Evolutionary conservation across 2,329 filamentous ascomycete genomes (phyloP), one percentile per base, ranked within the genome.

Genomic region (Rhytidhysteron rufulum): DNA sequence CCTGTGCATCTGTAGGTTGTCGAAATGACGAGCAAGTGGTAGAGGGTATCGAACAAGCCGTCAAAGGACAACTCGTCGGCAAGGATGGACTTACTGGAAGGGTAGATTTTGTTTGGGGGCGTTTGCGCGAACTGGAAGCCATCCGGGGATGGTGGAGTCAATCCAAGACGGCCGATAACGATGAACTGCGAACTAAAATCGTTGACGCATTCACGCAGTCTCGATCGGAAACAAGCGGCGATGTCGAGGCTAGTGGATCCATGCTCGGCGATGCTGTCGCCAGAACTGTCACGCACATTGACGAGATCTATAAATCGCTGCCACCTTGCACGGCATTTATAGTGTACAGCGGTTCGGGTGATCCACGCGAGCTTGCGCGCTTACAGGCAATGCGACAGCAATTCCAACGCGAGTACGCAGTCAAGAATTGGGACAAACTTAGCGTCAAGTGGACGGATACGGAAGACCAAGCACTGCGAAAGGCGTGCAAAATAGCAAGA

Each of bases 371-470:
- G 40, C 68, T 80, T 31, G 63, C 69, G 30, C 71, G 75, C 20
- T 58, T 83, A 50, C 78, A 82, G 52, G 66, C 64, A 1, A 67
- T 80, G 66, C 75, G 81, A 41, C 70, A 73, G 49, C 66, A 67
- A 40, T 79, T 77, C 55, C 73, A 73, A 40, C 68, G 73, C 39
- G 80, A 83, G 53, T 82, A 75, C 52, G 66, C 70, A 41, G 70
- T 72, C 16, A 77, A 76, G 60, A 82, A 81, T 18, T 83, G 80
- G 80, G 75, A 83, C 56, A 67, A 82, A 43, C 53, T 83, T 47
- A 77, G 66, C 37, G 76, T 83, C 27, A 74, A 79, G 52, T 84
- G 80, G 80, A 82, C 80, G 16, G 80, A 83, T 62, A 68, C 66
- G 3, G 80, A 84, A 54, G 76, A 81, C 48, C 79, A 82, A 58